Base-by-base conservation (phyloP, 805 yeast genomes). In the Yamadazyma olivae region DNA sequence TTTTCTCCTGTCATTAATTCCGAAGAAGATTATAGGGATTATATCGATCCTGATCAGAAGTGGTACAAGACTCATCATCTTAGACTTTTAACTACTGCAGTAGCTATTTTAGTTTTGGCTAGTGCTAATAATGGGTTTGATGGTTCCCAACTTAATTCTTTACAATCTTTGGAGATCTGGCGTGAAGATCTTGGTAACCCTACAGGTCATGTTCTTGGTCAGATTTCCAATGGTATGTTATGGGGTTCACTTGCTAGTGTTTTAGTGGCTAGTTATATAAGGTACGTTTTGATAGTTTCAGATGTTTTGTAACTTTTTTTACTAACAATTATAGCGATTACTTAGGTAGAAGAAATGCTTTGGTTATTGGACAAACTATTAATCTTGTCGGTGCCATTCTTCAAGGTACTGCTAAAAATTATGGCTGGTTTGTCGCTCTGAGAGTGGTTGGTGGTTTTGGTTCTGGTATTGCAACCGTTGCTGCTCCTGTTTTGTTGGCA, bases 381-480 rank as follows among this genome's bases (percentile, higher is more conserved):
- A 38, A 49, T 18, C 31, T 63, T 20, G 20, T 63, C n/a, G 71
- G 71, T 19, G 56, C 67, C 18, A 51, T 64, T 14, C 51, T 64
- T 36, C 70, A 64, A 48, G 68, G 68, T 30, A 43, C 46, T 10
- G 53, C 65, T n/a, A 56, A 54, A 24, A 56, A 55, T 36, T 64
- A 56, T 51, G 64, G 50, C 0, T 59, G 61, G 49, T 67, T 71
- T 49, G 54, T 74, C 19, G 68, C 49, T 13, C 51, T 73, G 0
- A 65, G 82, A 60, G 49, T 76, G 29, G 40, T 76, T 27, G 46
- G 75, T 35, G 81, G 81, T 45, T 44, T 65, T 28, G 80, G 79
- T 18, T 25, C 41, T 30, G 61, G 63, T 41, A 39, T 71, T 35
- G 63, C 72, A 9, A 55, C 57, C 22, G 68, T 69, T 27, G 58